Base-by-base conservation (phyloP, 108 stramenopile genomes). In the Cyclotella baltica region DNA sequence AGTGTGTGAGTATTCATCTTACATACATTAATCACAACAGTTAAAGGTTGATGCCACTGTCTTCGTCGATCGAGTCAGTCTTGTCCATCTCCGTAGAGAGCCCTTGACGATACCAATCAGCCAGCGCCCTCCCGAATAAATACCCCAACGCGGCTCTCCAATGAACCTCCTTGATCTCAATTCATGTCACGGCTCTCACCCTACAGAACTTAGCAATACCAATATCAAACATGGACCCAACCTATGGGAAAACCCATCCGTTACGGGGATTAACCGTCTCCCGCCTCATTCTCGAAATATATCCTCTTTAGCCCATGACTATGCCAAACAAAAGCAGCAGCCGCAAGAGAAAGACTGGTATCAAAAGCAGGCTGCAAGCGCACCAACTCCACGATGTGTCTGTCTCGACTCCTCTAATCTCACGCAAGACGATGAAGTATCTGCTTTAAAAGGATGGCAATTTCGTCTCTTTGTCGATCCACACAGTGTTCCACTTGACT, bases 401-500 rank as follows among this genome's bases (percentile, higher is more conserved):
- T 80, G 79, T 34, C 79, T 80, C 20, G 79, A 80, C 55, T 69
- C 79, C 16, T 72, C 79, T 3, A 10, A 13, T 3, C 47, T 69
- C 1, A 55, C 59, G 18, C 4, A 62, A 13, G 36, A 36, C 37
- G 34, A 34, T 18, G 20, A 31, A 19, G 55, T 23, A 18, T 37
- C 52, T 51, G 16, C 9, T 20, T 43, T 28, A 4, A 48, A 73
- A 0, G 20, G 73, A 16, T 81, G 80, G 80, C 67, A 64, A 48
- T 81, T 81, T 50, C 80, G 73, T 25, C 68, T 81, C 13, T 70
- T 81, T 47, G 62, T 53, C 10, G 48, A 64, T 70, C 80, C 80
- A 3, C 22, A 38, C 25, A 65, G 48, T 16, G 64, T 81, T 3
- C 80, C 80, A 18, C 3, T 16, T 0, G 43, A 30, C 29, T 81